Percentiles rank a stretch among this genome's conserved stretches.
phyloP scores from a whole-genome alignment of 768 basidiomycete species.

The Boletus subparvulus region DNA sequence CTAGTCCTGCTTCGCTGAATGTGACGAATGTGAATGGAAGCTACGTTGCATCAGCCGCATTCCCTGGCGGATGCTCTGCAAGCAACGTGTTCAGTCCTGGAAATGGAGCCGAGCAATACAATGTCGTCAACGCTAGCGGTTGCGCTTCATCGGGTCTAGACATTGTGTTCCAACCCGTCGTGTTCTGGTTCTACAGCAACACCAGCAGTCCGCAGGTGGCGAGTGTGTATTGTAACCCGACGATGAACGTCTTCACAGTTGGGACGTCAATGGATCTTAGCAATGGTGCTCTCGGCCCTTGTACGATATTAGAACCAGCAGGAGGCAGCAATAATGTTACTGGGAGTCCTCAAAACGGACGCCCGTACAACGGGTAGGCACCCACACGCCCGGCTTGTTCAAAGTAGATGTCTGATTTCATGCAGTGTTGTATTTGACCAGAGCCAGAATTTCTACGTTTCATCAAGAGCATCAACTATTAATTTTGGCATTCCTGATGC shows the following conservation, averaged over 20 bases:
- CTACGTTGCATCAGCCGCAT: slow-evolving; percentile 45
- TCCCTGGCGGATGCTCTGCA: slow-evolving; percentile 46
- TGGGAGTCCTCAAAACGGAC: slow-evolving; percentile 43
- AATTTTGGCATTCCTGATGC: slow-evolving; percentile 57
- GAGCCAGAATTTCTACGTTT: slow-evolving; percentile 44
- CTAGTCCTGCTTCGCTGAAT: slow-evolving; percentile 34
- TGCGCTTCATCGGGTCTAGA: slow-evolving; percentile 30
- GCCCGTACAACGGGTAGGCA: slow-evolving; percentile 59
- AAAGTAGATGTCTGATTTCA: not conserved
- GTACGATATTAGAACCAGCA: slow-evolving; percentile 32
- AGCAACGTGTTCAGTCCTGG: slow-evolving; percentile 38
- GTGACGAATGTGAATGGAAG: slow-evolving; percentile 23
- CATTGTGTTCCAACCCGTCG: slow-evolving; percentile 51
- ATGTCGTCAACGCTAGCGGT: slow-evolving; percentile 41
- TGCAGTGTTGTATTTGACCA: slow-evolving; percentile 43
- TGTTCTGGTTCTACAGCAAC: slow-evolving; percentile 65
- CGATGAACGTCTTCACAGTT: slow-evolving; percentile 45
- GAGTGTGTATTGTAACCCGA: slow-evolving; percentile 59
- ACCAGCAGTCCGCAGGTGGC: slow-evolving; percentile 39
- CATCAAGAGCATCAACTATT: slow-evolving; percentile 50
- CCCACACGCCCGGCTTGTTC: not conserved
- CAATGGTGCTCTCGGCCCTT: slow-evolving; percentile 41
- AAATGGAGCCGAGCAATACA: slow-evolving; percentile 47
- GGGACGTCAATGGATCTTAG: slow-evolving; percentile 44
- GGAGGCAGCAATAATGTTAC: slow-evolving; percentile 51